Percentiles rank a stretch among this genome's conserved stretches.
These are phyloP conservation scores for Deinandra increscens DNA, from an alignment of 129 eudicot species.

Conservation along the genomic window DNA sequence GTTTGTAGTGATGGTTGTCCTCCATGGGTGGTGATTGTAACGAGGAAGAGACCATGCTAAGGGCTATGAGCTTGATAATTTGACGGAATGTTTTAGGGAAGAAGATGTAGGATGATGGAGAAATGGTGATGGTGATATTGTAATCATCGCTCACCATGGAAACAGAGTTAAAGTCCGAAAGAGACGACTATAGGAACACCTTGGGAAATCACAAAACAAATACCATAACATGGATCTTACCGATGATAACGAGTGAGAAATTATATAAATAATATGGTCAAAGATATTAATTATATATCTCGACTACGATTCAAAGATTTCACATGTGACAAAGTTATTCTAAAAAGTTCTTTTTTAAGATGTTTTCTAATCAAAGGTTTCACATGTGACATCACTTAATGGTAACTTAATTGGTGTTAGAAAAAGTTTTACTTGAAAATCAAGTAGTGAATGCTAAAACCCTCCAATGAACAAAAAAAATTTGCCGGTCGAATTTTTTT, in stretches of 20 bases:
- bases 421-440: too few relatives aligned
- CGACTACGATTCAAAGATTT: too few relatives aligned
- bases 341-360: too few relatives aligned
- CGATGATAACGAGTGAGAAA: slow-evolving; percentile 40
- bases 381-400: too few relatives aligned
- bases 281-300: slow-evolving; percentile 29
- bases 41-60: slow-evolving; percentile 10
- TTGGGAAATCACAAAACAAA: slow-evolving; percentile 27
- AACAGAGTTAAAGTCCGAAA: slow-evolving; percentile 11
- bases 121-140: slow-evolving; percentile 28
- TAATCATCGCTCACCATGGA: slow-evolving; percentile 31
- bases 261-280: slow-evolving; percentile 25
- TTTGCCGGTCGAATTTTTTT: too few relatives aligned
- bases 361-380: too few relatives aligned
- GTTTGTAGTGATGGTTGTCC: slow-evolving; percentile 44
- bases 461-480: too few relatives aligned
- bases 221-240: slow-evolving; percentile 9
- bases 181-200: slow-evolving; percentile 38
- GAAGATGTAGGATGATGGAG: slow-evolving; percentile 4
- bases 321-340: too few relatives aligned
- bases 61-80: not conserved
- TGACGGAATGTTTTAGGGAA: slow-evolving; percentile 1
- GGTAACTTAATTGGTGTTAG: too few relatives aligned
- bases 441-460: too few relatives aligned
- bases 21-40: slow-evolving; percentile 43